Conservation (phyloP, 177 flowering plant genomes). For the Telopea speciosissima region DNA sequence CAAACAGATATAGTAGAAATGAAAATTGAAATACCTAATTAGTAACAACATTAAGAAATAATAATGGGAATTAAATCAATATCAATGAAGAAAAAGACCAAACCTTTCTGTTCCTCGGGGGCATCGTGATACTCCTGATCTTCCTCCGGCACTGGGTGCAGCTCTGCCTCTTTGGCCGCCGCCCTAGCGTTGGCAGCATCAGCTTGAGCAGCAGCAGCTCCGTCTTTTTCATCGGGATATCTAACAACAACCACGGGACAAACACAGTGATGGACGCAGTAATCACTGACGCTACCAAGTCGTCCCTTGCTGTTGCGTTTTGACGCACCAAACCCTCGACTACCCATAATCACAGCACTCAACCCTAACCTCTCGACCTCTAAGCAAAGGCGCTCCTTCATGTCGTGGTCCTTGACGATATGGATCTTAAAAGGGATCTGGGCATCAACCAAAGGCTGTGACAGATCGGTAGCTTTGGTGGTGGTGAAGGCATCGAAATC, state of each 20-base stretch:
- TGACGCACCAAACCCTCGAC: constrained; percentile 69
- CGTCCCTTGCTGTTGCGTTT: constrained; percentile 38
- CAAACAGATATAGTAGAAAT: too few species aligned
- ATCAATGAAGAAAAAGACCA: not conserved
- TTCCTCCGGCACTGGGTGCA: constrained; percentile 26
- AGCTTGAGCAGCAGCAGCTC: constrained; percentile 13
- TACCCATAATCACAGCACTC: constrained; percentile 61
- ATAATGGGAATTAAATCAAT: not conserved
- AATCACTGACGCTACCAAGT: constrained; percentile 76
- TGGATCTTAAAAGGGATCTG: constrained; percentile 65
- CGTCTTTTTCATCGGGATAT: constrained; percentile 47
- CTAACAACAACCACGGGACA: constrained; percentile 75
- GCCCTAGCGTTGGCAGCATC: constrained; percentile 1
- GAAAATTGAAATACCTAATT: not conserved
- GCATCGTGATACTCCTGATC: constrained; percentile 39
- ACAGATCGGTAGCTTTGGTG: constrained; percentile 55
- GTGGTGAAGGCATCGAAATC: constrained; percentile 61
- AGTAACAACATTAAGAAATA: not conserved
- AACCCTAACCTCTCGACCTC: constrained; percentile 67
- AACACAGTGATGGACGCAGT: constrained; percentile 71
- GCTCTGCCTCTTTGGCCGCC: constrained; percentile 11
- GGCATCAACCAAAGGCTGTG: constrained; percentile 59
- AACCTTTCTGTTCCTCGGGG: constrained; percentile 32
- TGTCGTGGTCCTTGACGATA: constrained; percentile 84
- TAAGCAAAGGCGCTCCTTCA: constrained; percentile 83